Evolutionary conservation across 1,284 basidiomycete genomes (phyloP), one percentile per base, ranked within the genome.

Genomic region (Sporisorium graminicola): DNA sequence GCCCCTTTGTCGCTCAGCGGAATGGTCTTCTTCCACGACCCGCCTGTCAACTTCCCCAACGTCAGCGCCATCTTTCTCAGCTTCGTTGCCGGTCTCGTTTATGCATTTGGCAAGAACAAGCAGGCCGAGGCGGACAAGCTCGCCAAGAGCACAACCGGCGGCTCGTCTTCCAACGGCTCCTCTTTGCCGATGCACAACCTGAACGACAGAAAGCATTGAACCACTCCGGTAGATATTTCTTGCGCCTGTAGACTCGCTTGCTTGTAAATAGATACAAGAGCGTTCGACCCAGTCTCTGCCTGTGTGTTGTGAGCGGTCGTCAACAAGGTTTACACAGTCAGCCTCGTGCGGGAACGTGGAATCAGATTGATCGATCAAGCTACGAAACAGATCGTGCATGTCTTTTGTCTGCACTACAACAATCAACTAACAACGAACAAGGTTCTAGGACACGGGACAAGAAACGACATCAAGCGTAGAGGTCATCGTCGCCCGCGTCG

Each of bases 1-100:
- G 90, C 99, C 16, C 97, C 97, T 20, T 93, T 99, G 40, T 97
- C 97, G 2, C 58, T 85, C 26, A 83, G 81, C 50, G 79, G 79
- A 12, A 79, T 83, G 77, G 73, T 86, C 66, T 87, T 87, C 79
- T 87, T 87, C 86, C 94, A 94, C 44, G 95, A 99, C 86, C 70
- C 72, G 13, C 68, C 78, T 12, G 92, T 94, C 40, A 96, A 93
- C 6, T 86, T 92, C 71, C 93, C 94, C 42, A 95, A 93, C 27
- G 92, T 98, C 50, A 91, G 92, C 13, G 95, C 95, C 33, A 92
- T 99, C 60, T 87, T 88, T 1, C 90, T 94, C 43, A 97, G 97
- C 5, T 98, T 98, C 87, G 89, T 97, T 77, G 94, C 96, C 24
- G 96, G 80, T 55, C 58, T 82, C 42, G 74, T 83, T 9, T 85